phyloP scores from a whole-genome alignment of 495 filamentous ascomycete species.

The Neurospora sp. region DNA sequence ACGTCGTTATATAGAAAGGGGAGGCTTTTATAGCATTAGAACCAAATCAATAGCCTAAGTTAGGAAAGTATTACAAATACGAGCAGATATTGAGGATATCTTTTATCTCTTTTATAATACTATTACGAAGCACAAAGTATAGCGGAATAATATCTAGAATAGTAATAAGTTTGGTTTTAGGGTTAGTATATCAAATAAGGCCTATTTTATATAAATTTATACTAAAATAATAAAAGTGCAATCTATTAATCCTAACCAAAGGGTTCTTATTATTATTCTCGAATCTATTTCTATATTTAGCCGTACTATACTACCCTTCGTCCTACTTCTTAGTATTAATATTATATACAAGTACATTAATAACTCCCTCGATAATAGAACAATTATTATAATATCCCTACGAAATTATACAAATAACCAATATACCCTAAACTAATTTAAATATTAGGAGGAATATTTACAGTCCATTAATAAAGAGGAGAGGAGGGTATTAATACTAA shows the following conservation, averaged over 20 bases:
- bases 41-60: no score
- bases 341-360: background rate
- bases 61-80: no score
- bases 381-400: background rate
- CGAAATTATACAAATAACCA: background rate
- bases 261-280: background rate
- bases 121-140: background rate
- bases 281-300: background rate
- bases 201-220: background rate
- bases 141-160: background rate
- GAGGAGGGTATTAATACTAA: background rate
- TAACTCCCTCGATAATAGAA: background rate
- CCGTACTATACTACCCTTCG: background rate
- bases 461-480: background rate
- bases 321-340: background rate
- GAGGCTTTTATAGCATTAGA: no score
- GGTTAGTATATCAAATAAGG: background rate
- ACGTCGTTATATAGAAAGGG: no score
- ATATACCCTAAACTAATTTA: background rate
- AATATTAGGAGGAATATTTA: background rate
- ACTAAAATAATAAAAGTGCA: background rate
- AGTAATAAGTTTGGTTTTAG: background rate
- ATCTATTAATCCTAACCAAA: background rate
- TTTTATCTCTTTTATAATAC: background rate
- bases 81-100: no score